These are phyloP conservation scores for Pythium phragmitis DNA, from an alignment of 352 stramenopile genomes.

Conservation along the genomic window DNA sequence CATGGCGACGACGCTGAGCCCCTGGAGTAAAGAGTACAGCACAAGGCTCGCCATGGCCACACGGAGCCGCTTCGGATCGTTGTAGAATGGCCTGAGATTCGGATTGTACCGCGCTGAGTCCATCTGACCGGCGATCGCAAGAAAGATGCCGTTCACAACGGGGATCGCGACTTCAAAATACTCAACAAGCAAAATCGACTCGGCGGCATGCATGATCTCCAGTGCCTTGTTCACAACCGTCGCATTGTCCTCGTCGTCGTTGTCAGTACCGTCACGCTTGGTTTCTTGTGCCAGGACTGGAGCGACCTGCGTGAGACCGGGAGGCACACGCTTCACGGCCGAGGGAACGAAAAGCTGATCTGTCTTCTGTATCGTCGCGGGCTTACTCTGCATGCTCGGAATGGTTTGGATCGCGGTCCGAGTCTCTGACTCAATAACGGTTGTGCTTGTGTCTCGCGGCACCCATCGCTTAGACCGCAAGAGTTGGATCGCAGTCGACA, in stretches of 20 bases:
- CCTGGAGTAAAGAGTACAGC: no score
- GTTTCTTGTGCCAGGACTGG: no score
- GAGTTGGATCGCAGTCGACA: neutral
- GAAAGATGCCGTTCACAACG: slow-evolving; percentile 5
- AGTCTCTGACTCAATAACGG: no score
- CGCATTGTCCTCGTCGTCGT: neutral
- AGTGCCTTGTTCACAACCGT: slow-evolving; percentile 3
- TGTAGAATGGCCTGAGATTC: slow-evolving; percentile 62
- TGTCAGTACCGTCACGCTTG: neutral
- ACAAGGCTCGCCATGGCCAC: no score
- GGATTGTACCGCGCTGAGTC: slow-evolving; percentile 40
- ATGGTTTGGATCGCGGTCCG: no score
- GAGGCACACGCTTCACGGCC: no score
- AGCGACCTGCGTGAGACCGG: neutral
- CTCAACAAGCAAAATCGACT: slow-evolving; percentile 22
- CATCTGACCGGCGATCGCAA: neutral
- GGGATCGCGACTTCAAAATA: slow-evolving; percentile 24
- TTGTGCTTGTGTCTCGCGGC: no score
- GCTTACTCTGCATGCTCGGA: neutral
- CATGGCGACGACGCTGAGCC: slow-evolving; percentile 10
- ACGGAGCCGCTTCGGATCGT: neutral
- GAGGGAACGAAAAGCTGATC: neutral
- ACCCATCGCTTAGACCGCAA: no score
- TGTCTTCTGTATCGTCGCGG: neutral
- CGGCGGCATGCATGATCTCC: slow-evolving; percentile 8